A percentile compares a stretch with the other conserved stretches of the same genome.
These are phyloP conservation scores for Populus davidiana DNA, from an alignment of 345 rosid species.

Conservation along the genomic window DNA sequence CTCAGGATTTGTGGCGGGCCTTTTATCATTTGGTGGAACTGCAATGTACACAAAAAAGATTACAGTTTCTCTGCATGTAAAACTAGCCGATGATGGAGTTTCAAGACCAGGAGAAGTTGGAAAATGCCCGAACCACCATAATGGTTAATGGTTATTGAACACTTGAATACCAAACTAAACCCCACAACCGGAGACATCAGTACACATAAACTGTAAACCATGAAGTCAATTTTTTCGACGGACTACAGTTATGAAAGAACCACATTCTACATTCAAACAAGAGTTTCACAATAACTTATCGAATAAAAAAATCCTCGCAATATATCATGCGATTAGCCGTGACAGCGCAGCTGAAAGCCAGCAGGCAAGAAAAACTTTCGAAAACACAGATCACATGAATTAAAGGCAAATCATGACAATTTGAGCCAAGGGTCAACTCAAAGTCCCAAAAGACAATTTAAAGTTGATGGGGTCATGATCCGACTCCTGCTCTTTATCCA, in stretches of 20 bases:
- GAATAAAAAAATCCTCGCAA: neutral
- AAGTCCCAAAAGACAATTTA: neutral
- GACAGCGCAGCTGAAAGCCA: neutral
- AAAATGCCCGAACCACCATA: neutral
- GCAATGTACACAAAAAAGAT: slow-evolving; percentile 19
- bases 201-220: neutral
- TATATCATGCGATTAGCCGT: neutral
- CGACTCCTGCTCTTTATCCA: neutral
- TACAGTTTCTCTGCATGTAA: neutral
- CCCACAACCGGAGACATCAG: too few species aligned
- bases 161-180: too few species aligned
- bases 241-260: neutral
- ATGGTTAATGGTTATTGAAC: too few species aligned
- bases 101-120: neutral
- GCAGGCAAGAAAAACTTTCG: neutral
- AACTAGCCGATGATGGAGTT: neutral
- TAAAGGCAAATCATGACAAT: neutral
- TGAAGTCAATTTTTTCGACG: neutral
- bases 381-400: neutral
- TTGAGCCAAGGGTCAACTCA: neutral
- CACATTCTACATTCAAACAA: neutral
- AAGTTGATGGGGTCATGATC: neutral
- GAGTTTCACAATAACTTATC: neutral
- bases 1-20: slow-evolving; percentile 39
- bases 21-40: slow-evolving; percentile 56